Evolutionary conservation across 305 asterid genomes (phyloP), one percentile per base, ranked within the genome.

Genomic region (Solanum chacoense): DNA sequence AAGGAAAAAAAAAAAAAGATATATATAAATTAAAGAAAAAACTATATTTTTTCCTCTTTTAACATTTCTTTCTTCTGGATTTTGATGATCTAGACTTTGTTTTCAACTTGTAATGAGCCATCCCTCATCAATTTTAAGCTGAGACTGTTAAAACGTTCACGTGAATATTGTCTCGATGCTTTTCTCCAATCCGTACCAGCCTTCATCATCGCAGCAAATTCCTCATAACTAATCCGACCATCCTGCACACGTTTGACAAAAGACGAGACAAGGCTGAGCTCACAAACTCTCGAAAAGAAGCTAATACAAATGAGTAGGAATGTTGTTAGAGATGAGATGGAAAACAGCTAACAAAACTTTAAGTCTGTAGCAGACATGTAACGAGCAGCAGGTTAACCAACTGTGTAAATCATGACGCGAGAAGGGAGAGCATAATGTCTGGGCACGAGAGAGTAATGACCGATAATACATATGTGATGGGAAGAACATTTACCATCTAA

Each of bases 131-230:
- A 80, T 90, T 93, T 91, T 92, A 93, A 84, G 94, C 95, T 94
- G 72, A 94, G 94, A 89, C 90, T 93, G 87, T 91, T 93, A 91
- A 93, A 93, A 85, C 93, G 91, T 88, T 93, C 94, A 0, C 96
- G 93, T 0, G 95, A 93, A 91, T 94, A 94, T 38, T 93, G 95
- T 84, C 95, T 90, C 0, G 94, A 93, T 71, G 94, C 95, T 88
- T 93, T 93, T 89, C 97, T 91, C 95, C 95, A 94, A 89, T 94
- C 95, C 5, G 95, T 94, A 7, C 95, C 95, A 0, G 94, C 92
- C 88, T 93, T 93, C 97, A 94, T 93, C 97, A 94, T 93, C 22
- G 95, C 79, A 32, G 94, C 93, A 80, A 94, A 94, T 89, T 94
- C 97, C 81, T 94, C 94, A 18, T 93, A 94, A 86, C 97, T 92